These are phyloP conservation scores for Trichoderma sp. DNA, from an alignment of 2,329 filamentous ascomycete genomes.

Conservation along the genomic window DNA sequence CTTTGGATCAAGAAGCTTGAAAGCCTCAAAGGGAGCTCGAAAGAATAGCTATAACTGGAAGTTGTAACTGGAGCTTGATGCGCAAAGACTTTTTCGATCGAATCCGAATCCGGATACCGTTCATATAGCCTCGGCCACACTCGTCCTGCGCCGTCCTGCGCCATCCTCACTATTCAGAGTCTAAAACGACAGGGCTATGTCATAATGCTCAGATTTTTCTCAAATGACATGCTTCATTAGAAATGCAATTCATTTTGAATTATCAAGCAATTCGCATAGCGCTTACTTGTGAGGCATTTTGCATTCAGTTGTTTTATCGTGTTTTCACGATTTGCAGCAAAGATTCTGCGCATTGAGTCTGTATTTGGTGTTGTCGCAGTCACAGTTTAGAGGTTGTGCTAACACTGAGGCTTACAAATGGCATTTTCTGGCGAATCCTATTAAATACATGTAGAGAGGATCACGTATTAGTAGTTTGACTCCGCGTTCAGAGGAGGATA, in stretches of 20 bases:
- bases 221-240: not conserved
- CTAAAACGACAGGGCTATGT: slow-evolving; percentile 22
- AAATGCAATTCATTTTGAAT: not conserved
- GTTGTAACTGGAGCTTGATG: not conserved
- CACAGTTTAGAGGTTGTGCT: not conserved
- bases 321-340: not conserved
- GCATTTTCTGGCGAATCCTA: not conserved
- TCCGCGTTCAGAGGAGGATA: not conserved
- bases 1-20: not conserved
- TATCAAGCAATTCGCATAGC: not conserved
- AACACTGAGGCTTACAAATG: slow-evolving; percentile 9
- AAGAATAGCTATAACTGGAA: not conserved
- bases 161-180: not conserved
- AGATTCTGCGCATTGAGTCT: not conserved
- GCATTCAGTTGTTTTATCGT: not conserved
- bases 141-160: not conserved
- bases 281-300: not conserved
- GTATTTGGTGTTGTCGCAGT: not conserved
- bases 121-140: not conserved
- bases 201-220: slow-evolving; percentile 2
- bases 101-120: not conserved
- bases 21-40: not conserved
- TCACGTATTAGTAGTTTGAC: not conserved
- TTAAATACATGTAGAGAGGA: not conserved
- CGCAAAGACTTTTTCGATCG: not conserved